These are phyloP conservation scores for Tephrocybe sp. DNA, from an alignment of 768 basidiomycete genomes.

Conservation along the genomic window DNA sequence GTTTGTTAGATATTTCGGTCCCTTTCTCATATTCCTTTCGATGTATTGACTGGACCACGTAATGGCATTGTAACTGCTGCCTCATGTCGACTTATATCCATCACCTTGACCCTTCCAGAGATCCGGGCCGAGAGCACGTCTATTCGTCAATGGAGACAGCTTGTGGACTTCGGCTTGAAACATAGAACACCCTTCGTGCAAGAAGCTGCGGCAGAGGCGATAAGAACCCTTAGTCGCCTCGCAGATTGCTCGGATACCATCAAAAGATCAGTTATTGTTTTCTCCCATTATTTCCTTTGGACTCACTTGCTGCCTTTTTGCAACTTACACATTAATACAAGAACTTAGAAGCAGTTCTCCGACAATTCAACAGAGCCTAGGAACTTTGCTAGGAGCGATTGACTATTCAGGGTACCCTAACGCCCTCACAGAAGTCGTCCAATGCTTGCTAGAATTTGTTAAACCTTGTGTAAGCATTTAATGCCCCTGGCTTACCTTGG, in stretches of 20 bases:
- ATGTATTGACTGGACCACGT: conserved; percentile 58
- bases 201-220: conserved; percentile 69
- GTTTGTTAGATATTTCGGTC: conserved; percentile 59
- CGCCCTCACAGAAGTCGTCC: conserved; percentile 51
- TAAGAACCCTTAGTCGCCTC: conserved; percentile 67
- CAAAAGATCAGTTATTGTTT: conserved; percentile 62
- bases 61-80: conserved; percentile 73
- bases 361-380: conserved; percentile 69
- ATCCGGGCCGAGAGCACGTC: conserved; percentile 39
- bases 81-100: conserved; percentile 68
- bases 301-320: not conserved
- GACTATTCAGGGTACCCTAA: conserved; percentile 58
- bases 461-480: conserved; percentile 46
- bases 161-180: conserved; percentile 72
- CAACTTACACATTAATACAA: conserved; percentile 50
- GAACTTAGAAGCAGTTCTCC: conserved; percentile 55
- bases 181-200: conserved; percentile 65
- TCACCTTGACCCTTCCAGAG: conserved; percentile 58
- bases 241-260: conserved; percentile 63
- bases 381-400: conserved; percentile 63
- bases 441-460: conserved; percentile 59
- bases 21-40: conserved; percentile 54
- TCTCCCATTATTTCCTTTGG: conserved; percentile 11
- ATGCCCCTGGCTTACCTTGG: conserved; percentile 1
- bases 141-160: conserved; percentile 60